These are phyloP conservation scores for Globisporangium solare DNA, from an alignment of 352 stramenopile genomes.

Conservation along the genomic window DNA sequence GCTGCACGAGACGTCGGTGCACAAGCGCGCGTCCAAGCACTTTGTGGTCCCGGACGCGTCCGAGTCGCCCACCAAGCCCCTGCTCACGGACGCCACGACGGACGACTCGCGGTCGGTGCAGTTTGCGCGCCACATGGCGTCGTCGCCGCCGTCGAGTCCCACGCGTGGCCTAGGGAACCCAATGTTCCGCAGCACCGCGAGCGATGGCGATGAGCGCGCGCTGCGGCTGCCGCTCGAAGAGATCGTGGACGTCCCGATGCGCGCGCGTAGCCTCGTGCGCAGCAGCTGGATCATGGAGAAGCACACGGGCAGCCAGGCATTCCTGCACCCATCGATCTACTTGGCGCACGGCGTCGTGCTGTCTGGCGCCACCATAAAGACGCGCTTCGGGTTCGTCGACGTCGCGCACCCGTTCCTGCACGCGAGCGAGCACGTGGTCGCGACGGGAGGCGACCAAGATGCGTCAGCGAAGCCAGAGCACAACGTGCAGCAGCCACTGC, in stretches of 20 bases:
- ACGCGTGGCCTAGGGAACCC: neutral
- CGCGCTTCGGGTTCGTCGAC: conserved; percentile 37
- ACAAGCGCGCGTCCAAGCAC: conserved; percentile 9
- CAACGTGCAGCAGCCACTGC: neutral
- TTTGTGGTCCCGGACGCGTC: conserved; percentile 15
- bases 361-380: conserved; percentile 25
- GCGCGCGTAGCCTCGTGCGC: conserved; percentile 27
- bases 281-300: conserved; percentile 19
- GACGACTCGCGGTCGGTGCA: conserved; percentile 16
- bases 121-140: conserved; percentile 17
- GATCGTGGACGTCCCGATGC: conserved; percentile 22
- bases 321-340: conserved; percentile 14
- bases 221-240: conserved; percentile 21
- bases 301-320: conserved; percentile 15
- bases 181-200: neutral
- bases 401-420: conserved; percentile 35
- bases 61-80: conserved; percentile 8
- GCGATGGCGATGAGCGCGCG: neutral
- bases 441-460: neutral
- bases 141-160: conserved; percentile 13
- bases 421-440: conserved; percentile 12
- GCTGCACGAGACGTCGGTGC: neutral
- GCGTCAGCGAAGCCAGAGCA: neutral
- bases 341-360: conserved; percentile 23
- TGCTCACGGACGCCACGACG: conserved; percentile 17